Evolutionary conservation across 768 basidiomycete species (phyloP).

Genomic region (Mycena chlorophos): DNA sequence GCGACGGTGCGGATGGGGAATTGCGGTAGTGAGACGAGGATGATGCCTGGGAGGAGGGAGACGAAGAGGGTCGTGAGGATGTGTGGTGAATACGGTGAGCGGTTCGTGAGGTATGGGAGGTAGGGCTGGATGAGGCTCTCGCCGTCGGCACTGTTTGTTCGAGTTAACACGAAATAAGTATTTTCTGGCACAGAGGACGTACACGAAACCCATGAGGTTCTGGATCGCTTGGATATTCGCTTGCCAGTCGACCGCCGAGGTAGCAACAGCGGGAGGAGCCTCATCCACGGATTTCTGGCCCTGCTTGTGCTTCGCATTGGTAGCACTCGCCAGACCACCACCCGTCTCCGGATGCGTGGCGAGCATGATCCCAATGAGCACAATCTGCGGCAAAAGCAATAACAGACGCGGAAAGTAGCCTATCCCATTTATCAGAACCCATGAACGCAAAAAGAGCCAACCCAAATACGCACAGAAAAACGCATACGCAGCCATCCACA

Average conservation of each 20-base stretch:
- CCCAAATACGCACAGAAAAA: slow-evolving; percentile 73
- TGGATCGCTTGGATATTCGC: slow-evolving; percentile 88
- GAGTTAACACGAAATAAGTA: too few relatives aligned
- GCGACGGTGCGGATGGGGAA: slow-evolving; percentile 51
- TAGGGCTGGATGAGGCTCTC: slow-evolving; percentile 56
- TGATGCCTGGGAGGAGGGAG: slow-evolving; percentile 51
- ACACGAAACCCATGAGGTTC: slow-evolving; percentile 87
- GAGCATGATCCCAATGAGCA: slow-evolving; percentile 65
- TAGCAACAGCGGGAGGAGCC: slow-evolving; percentile 17
- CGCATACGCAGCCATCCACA: slow-evolving; percentile 75
- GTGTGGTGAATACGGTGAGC: slow-evolving; percentile 52
- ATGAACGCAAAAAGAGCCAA: background rate
- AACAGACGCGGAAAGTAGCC: slow-evolving; percentile 77
- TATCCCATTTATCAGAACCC: slow-evolving; percentile 27
- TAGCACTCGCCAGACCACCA: background rate
- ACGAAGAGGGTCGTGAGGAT: slow-evolving; percentile 51
- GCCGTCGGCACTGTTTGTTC: slow-evolving; percentile 54
- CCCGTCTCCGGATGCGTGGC: slow-evolving; percentile 54
- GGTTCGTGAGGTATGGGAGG: slow-evolving; percentile 46
- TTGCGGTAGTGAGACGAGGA: slow-evolving; percentile 43
- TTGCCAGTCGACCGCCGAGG: slow-evolving; percentile 68
- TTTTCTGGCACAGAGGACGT: too few relatives aligned
- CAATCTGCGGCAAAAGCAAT: slow-evolving; percentile 66
- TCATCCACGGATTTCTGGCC: background rate
- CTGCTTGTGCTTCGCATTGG: slow-evolving; percentile 6